phyloP scores from a whole-genome alignment of 768 basidiomycete species.

The Boletus bicolor region DNA sequence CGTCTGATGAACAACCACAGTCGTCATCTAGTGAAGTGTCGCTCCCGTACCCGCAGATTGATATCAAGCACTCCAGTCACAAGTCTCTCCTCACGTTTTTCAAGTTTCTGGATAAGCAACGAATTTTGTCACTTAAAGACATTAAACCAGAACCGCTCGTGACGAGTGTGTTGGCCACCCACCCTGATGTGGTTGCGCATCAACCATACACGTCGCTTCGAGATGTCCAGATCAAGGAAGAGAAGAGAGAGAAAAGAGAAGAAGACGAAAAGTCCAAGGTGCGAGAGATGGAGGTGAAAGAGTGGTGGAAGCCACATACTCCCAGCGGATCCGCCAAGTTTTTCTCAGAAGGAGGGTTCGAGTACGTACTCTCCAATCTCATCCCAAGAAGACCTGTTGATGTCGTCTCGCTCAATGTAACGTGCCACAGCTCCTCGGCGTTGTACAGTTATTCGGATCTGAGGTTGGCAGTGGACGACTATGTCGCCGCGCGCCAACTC shows the following conservation, averaged over 20 bases:
- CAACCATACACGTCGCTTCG: constrained; percentile 53
- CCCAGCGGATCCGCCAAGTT: constrained; percentile 44
- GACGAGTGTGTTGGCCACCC: constrained; percentile 50
- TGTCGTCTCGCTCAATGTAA: background rate
- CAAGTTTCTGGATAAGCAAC: constrained; percentile 71
- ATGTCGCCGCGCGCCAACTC: constrained; percentile 58
- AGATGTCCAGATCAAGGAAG: constrained; percentile 62
- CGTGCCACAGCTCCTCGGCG: constrained; percentile 41
- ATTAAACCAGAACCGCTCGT: constrained; percentile 51
- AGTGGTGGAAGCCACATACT: constrained; percentile 75
- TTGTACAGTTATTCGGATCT: constrained; percentile 59
- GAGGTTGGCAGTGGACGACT: constrained; percentile 54
- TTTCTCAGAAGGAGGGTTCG: constrained; percentile 61
- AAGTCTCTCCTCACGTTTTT: constrained; percentile 84
- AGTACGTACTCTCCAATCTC: constrained; percentile 41
- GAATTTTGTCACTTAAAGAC: constrained; percentile 69
- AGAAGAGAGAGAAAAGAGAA: constrained; percentile 55
- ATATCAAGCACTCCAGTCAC: constrained; percentile 73
- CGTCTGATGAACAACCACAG: constrained; percentile 5
- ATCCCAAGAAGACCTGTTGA: background rate
- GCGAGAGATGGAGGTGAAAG: constrained; percentile 55
- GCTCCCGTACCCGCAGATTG: constrained; percentile 46
- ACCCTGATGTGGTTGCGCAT: constrained; percentile 57
- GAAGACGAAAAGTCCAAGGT: constrained; percentile 45
- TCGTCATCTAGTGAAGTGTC: constrained; percentile 13